Evolutionary conservation across 2,329 filamentous ascomycete species (phyloP), one percentile per base, ranked within the genome.

Genomic region (Colletotrichum eremochloae): DNA sequence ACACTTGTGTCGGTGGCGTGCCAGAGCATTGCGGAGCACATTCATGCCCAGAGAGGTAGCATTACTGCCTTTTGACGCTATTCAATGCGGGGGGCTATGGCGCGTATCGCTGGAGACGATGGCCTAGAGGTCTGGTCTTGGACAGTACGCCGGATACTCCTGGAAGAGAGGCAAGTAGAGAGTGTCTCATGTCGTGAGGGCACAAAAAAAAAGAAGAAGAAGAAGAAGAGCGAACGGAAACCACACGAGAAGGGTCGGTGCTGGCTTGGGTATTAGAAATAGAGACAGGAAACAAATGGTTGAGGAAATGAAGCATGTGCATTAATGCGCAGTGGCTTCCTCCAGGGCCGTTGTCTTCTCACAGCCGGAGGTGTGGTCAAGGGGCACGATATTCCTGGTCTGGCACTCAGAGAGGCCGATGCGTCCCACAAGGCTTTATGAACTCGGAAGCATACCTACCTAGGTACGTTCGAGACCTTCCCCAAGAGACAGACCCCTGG

Each of bases 371-470:
- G 29, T 36, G 14, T 12, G 14, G 44, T 29, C 14, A 40, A 38
- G 33, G n/a, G 11, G 15, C 58, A 52, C 33, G 24, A n/a, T 3
- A 24, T 50, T 50, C 31, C 44, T 20, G 3, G 52, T 36, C 52
- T 50, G 44, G 24, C 44, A 18, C 31, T 12, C n/a, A 62, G n/a
- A 50, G 33, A 40, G 18, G 60, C 40, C 60, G 60, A 50, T 63
- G 20, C n/a, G 33, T n/a, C 42, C 29, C 9, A 9, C 11, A 24
- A 24, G 24, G 24, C 24, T 24, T 24, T 24, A 24, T 48, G 31
- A 20, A 24, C 44, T 62, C 12, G 15, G 18, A 24, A 62, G 53
- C 12, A 40, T 15, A 40, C 9, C 1, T 40, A 14, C 9, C 1
- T 40, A 14, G 3, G 14, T 36, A 11, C 20, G 46, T 33, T 62